Percentiles rank a stretch among this genome's conserved stretches.
Evolutionary conservation across 148 eudicot genomes (phyloP).

Genomic region (Rhododendron vialii): DNA sequence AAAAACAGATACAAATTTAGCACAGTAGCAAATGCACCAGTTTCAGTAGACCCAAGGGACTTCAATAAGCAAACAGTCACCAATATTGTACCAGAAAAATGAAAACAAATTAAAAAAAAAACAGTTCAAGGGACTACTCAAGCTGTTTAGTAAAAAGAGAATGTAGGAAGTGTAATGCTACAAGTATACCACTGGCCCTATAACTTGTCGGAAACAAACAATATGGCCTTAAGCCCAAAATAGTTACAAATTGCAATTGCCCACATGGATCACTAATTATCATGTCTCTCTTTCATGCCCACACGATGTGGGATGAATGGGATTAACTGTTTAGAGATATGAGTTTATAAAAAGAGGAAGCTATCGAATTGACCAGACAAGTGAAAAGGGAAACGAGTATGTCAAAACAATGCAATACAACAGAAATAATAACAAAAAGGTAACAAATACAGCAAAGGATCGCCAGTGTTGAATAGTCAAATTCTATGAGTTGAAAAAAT

Average conservation of each 20-base stretch:
- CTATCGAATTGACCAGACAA: not conserved
- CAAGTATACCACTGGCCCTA: not conserved
- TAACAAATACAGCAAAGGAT: not conserved
- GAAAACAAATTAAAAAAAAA: not conserved
- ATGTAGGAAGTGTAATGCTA: not conserved
- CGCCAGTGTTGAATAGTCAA: not conserved
- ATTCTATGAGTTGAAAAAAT: not conserved
- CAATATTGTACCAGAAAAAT: not conserved
- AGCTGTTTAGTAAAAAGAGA: not conserved
- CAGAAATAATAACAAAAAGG: not conserved
- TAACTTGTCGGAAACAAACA: not conserved
- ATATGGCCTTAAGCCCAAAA: not conserved
- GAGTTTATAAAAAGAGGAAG: conserved; percentile 8
- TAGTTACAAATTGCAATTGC: not conserved
- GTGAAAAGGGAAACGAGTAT: not conserved
- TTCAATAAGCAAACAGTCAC: not conserved
- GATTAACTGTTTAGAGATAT: not conserved
- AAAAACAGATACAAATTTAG: not conserved
- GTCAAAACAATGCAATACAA: not conserved
- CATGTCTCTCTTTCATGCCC: not conserved
- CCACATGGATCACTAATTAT: not conserved
- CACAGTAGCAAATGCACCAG: not conserved
- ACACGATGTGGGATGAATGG: not conserved
- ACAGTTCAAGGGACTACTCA: not conserved
- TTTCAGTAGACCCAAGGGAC: not conserved